Evolutionary conservation across 139 green algal species (phyloP), one percentile per base, ranked within the genome.

Genomic region (Coccomyxa sp.): DNA sequence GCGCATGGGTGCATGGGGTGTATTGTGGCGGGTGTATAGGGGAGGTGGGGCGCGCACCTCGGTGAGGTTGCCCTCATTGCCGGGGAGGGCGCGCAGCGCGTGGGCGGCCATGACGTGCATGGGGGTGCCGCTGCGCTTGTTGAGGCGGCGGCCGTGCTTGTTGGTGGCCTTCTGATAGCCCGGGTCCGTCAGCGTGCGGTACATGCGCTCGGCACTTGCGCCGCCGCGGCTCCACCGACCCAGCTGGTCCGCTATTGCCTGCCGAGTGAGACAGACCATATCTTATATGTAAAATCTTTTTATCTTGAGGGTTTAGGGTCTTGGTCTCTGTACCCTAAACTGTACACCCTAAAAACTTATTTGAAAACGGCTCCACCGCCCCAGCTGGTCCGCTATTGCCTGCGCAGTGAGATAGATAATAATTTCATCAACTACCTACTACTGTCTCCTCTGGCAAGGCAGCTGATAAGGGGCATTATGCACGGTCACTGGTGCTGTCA

Each of bases 81-180:
- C 82, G 13, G 84, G 84, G 76, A 87, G 84, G 0, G 38, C 63
- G 59, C 79, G 58, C 59, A 87, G 80, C 76, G 84, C 84, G 25
- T 81, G 80, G 27, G 79, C 74, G n/a, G 82, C 85, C 85, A 88
- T 88, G 77, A 88, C 76, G 31, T 86, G 82, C 85, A 88, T 88
- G 16, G 85, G 78, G 15, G 80, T 88, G 51, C 85, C 81, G 27
- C 59, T 76, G 31, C 85, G 85, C 21, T 79, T 79, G 79, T 86
- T 86, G 28, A 88, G 76, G 38, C 85, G 78, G 21, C 85, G 76
- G 58, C 85, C 85, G 67, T 88, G 85, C 58, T 81, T 75, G 68
- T 86, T 86, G 83, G 63, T 83, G 17, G 83, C 27, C 71, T 86
- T 83, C 31, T 81, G 79, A 75, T 87, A 84, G 31, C 58, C 71